Conservation (phyloP, 495 filamentous ascomycete species). For the Jackrogersella minutella region DNA sequence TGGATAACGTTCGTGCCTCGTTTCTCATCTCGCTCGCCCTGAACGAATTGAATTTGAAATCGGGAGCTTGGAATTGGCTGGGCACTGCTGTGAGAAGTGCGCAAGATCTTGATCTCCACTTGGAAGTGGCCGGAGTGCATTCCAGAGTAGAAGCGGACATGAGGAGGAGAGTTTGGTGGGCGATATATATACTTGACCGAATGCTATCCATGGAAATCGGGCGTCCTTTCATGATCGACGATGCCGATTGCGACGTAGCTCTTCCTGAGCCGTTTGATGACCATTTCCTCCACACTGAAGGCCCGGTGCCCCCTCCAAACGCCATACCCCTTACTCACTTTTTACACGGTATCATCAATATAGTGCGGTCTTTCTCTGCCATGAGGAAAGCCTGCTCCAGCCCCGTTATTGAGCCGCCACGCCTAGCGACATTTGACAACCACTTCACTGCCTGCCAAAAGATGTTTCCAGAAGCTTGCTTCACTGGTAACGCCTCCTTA, state of each 20-base stretch:
- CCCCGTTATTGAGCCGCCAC: constrained; percentile 69
- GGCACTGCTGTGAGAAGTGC: constrained; percentile 84
- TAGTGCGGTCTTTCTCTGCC: constrained; percentile 81
- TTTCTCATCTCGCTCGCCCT: constrained; percentile 82
- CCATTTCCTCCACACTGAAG: constrained; percentile 73
- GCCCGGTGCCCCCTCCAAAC: constrained; percentile 60
- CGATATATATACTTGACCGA: constrained; percentile 89
- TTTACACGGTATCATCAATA: constrained; percentile 81
- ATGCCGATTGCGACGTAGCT: constrained; percentile 85
- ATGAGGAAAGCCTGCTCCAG: constrained; percentile 76
- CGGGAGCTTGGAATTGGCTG: constrained; percentile 89
- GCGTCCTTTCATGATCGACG: constrained; percentile 83
- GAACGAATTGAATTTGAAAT: constrained; percentile 86
- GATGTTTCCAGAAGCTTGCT: constrained; percentile 76
- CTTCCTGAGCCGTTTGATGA: constrained; percentile 86
- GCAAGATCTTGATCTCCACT: constrained; percentile 87
- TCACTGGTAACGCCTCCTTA: constrained; percentile 66
- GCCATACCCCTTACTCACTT: constrained; percentile 63
- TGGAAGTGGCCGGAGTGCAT: constrained; percentile 60
- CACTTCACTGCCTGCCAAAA: constrained; percentile 79
- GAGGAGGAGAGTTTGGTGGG: constrained; percentile 92
- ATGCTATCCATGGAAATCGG: constrained; percentile 83
- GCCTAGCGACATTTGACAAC: constrained; percentile 80
- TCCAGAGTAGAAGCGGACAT: constrained; percentile 80
- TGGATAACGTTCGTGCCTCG: constrained; percentile 78